phyloP scores from a whole-genome alignment of 176 grass and related monocot genomes.

The Musa troglodytarum region DNA sequence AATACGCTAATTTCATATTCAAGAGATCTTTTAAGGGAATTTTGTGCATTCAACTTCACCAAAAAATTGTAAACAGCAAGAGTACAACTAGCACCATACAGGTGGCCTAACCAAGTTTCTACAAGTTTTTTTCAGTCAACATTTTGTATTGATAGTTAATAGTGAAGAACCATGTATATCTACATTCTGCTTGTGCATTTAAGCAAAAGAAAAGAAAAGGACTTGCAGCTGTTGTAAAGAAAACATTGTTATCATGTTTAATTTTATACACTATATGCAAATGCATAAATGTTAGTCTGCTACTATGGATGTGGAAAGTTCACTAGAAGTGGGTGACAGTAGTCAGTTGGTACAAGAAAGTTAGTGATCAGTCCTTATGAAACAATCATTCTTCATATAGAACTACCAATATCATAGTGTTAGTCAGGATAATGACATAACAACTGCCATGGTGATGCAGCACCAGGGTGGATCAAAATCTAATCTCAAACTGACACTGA shows the following conservation, averaged over 20 bases:
- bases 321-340: not conserved
- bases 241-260: not conserved
- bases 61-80: not conserved
- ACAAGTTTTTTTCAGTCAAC: too few relatives aligned
- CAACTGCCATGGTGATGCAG: too few relatives aligned
- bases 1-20: not conserved
- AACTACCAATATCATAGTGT: not conserved
- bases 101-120: not conserved
- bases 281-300: not conserved
- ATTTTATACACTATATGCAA: not conserved
- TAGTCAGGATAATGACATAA: too few relatives aligned
- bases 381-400: not conserved
- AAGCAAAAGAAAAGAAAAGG: not conserved
- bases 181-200: not conserved
- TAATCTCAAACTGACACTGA: too few relatives aligned
- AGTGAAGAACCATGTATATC: not conserved
- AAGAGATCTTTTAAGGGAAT: not conserved
- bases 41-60: not conserved
- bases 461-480: too few relatives aligned
- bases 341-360: not conserved
- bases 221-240: not conserved
- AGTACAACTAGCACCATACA: not conserved
- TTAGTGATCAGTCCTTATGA: too few relatives aligned
- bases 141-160: not conserved
- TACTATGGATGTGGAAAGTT: not conserved